Evolutionary conservation across 139 green algal species (phyloP), one percentile per base, ranked within the genome.

Genomic region (Raphidocelis subcapitata): DNA sequence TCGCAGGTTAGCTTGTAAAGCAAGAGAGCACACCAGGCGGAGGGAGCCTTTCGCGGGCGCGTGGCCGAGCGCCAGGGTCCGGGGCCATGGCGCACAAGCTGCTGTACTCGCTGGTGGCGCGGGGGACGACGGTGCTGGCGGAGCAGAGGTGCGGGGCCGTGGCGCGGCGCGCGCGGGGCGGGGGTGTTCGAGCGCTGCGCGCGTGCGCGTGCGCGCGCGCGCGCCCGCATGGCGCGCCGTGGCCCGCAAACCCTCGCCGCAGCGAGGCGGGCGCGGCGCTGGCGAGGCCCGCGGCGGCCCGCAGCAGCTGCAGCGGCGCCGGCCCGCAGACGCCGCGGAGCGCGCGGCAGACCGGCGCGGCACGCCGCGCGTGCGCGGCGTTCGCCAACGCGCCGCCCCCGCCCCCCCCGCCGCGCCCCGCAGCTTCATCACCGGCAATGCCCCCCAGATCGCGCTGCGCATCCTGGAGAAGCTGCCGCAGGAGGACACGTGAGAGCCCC

Each of bases 381-480:
- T 20, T 49, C 16, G 21, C 16, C 41, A 10, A 10, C 5, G 55
- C 15, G 26, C 55, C 10, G 5, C 55, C 10, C 55, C 10, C 55
- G 28, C 55, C 55, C 55, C 26, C 26, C 55, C 33, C 23, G 5
- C 49, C 49, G 5, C 29, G 14, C 49, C 23, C 0, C 46, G 75
- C 84, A 93, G 88, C 61, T 63, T 20, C 0, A 82, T 91, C 1
- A 76, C 46, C 2, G 92, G 93, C 32, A 97, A 97, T 79, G 87
- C 81, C 8, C 81, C 82, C 37, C 62, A 89, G 3, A 82, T 97
- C 0, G 93, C 93, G 0, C 62, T 92, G 32, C 71, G 88, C 0
- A 93, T 98, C 24, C 72, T 97, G 55, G 90, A 97, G 41, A 93
- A 92, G 69, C 72, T 94, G 41, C 73, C 79, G 2, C 32, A 56